Conservation (phyloP, 1,284 basidiomycete species). For the Apiotrichum gracile region DNA sequence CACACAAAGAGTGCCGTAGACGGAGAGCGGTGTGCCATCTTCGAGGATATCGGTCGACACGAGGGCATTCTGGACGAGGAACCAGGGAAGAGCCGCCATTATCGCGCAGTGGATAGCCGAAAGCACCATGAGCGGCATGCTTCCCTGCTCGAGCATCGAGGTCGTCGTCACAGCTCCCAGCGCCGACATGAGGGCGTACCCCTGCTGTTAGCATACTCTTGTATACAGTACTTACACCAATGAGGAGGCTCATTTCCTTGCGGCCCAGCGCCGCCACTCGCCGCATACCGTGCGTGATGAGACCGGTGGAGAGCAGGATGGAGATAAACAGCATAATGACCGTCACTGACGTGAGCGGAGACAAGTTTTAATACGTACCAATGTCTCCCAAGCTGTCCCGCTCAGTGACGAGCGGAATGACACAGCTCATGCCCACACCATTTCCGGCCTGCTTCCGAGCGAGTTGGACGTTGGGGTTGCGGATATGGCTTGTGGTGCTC, state of each 20-base stretch:
- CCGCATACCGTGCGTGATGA: constrained; percentile 22
- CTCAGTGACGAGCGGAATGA: constrained; percentile 33
- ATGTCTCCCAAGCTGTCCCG: constrained; percentile 39
- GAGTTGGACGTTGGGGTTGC: constrained; percentile 29
- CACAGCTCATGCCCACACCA: constrained; percentile 37
- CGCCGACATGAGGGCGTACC: constrained; percentile 65
- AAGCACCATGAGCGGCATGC: constrained; percentile 59
- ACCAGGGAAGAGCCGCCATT: constrained; percentile 68
- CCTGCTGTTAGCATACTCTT: constrained; percentile 16
- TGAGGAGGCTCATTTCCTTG: constrained; percentile 33
- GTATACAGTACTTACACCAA: constrained; percentile 22
- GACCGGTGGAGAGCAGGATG: constrained; percentile 20
- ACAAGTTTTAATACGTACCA: constrained; percentile 21
- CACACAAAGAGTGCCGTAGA: constrained; percentile 50
- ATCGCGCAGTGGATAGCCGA: constrained; percentile 66
- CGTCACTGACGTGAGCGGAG: constrained; percentile 20
- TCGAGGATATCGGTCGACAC: constrained; percentile 66
- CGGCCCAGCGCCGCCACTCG: constrained; percentile 42
- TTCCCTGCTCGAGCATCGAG: constrained; percentile 62
- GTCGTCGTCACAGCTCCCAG: constrained; percentile 73
- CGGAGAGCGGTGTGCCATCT: constrained; percentile 61
- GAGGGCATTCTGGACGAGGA: constrained; percentile 67
- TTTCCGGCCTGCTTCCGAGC: constrained; percentile 29
- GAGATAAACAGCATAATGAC: constrained; percentile 36
- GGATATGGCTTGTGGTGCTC: constrained; percentile 11